phyloP scores from a whole-genome alignment of 768 basidiomycete species.

The Saitozyma podzolica region DNA sequence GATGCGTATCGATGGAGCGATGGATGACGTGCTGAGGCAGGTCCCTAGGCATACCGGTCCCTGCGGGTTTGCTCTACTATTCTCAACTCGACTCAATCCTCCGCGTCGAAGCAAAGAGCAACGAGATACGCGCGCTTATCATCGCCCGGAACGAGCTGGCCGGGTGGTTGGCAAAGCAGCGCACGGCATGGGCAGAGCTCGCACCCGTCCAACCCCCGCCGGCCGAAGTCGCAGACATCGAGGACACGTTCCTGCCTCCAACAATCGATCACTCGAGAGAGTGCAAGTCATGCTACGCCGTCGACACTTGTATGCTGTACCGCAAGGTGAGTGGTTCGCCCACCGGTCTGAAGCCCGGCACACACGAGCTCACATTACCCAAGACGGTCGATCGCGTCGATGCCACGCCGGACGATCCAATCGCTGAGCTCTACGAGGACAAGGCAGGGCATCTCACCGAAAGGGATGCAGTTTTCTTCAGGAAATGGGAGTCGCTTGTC shows the following conservation, averaged over 20 bases:
- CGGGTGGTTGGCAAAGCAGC: slow-evolving; percentile 59
- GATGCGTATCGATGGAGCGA: not conserved
- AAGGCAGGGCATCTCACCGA: slow-evolving; percentile 79
- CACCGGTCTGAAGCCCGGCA: not conserved
- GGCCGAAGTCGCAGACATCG: slow-evolving; percentile 20
- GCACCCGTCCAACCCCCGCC: not conserved
- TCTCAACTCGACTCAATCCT: slow-evolving; percentile 87
- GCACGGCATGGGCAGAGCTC: slow-evolving; percentile 6
- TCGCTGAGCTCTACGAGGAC: slow-evolving; percentile 65
- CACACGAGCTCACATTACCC: not conserved
- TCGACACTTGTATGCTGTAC: slow-evolving; percentile 92
- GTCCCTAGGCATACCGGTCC: slow-evolving; percentile 64
- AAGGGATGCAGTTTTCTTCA: slow-evolving; percentile 73
- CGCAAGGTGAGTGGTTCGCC: slow-evolving; percentile 63
- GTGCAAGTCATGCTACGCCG: slow-evolving; percentile 77
- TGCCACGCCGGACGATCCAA: slow-evolving; percentile 43
- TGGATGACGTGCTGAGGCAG: slow-evolving; percentile 1
- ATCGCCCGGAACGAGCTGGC: slow-evolving; percentile 81
- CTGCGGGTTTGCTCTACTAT: slow-evolving; percentile 86
- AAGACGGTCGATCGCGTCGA: slow-evolving; percentile 1
- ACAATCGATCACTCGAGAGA: slow-evolving; percentile 77
- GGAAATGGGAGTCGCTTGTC: slow-evolving; percentile 83
- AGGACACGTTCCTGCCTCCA: slow-evolving; percentile 69
- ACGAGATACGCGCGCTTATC: slow-evolving; percentile 84
- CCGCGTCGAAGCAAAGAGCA: slow-evolving; percentile 71